A percentile compares a stretch with the other conserved stretches of the same genome.
These are phyloP conservation scores for Coemansia sp. DNA, from an alignment of 192 early-diverging fungal genomes.

Conservation along the genomic window DNA sequence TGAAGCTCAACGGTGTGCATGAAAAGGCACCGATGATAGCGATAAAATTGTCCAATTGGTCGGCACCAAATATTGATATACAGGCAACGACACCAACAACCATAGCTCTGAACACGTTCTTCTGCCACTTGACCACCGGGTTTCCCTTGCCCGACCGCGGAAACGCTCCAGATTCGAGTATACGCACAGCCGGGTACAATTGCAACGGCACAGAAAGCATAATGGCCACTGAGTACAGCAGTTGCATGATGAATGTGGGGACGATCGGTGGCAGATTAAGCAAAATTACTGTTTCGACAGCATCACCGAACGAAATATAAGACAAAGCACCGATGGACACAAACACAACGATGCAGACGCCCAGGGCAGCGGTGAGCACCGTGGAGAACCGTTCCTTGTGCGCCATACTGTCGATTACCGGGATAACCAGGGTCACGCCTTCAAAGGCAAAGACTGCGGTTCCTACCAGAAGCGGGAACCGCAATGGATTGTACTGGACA, in stretches of 20 bases:
- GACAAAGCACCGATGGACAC: slow-evolving; percentile 75
- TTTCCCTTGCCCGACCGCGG: slow-evolving; percentile 76
- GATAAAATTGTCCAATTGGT: slow-evolving; percentile 82
- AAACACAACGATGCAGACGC: slow-evolving; percentile 77
- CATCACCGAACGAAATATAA: slow-evolving; percentile 82
- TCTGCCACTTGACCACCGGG: slow-evolving; percentile 78
- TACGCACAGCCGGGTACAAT: slow-evolving; percentile 90
- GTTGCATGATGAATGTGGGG: slow-evolving; percentile 69
- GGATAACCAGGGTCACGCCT: slow-evolving; percentile 81
- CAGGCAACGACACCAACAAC: slow-evolving; percentile 66
- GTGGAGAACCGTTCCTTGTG: slow-evolving; percentile 77
- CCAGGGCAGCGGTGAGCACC: slow-evolving; percentile 74
- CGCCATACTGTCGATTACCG: slow-evolving; percentile 79
- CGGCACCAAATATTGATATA: slow-evolving; percentile 76
- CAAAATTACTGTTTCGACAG: slow-evolving; percentile 85
- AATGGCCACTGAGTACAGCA: slow-evolving; percentile 91
- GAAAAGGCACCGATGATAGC: slow-evolving; percentile 83
- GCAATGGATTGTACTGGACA: slow-evolving; percentile 69
- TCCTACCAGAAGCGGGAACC: slow-evolving; percentile 87
- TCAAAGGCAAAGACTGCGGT: slow-evolving; percentile 92
- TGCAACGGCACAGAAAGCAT: slow-evolving; percentile 90
- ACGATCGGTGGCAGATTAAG: slow-evolving; percentile 75
- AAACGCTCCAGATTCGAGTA: slow-evolving; percentile 84
- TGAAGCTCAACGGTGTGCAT: slow-evolving; percentile 74
- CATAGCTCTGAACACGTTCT: slow-evolving; percentile 76